Conservation (phyloP, 495 filamentous ascomycete species). For the Chaetomium fimeti region DNA sequence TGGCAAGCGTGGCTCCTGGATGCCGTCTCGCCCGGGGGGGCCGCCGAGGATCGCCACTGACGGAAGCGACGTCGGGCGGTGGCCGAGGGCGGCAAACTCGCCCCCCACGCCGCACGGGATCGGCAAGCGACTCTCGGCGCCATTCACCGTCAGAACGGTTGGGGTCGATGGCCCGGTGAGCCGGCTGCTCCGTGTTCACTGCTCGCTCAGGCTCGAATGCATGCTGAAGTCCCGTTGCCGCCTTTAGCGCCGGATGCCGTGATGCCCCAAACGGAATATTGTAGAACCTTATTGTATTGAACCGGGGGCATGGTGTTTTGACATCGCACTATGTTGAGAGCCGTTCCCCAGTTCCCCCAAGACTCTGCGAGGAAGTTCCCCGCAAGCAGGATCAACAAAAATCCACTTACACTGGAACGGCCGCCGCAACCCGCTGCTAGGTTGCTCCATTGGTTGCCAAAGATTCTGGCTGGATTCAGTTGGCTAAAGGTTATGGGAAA, state of each 20-base stretch:
- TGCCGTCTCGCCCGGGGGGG: no score
- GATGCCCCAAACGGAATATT: no score
- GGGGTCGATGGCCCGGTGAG: background rate
- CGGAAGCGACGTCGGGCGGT: background rate
- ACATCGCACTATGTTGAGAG: background rate
- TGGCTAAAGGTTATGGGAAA: slow-evolving; percentile 5
- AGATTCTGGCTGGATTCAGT: slow-evolving; percentile 1
- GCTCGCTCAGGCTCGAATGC: background rate
- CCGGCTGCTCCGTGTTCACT: slow-evolving; percentile 1
- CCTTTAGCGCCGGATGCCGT: background rate
- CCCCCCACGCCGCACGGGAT: slow-evolving; percentile 16
- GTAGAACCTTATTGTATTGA: background rate
- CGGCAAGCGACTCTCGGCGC: slow-evolving; percentile 13
- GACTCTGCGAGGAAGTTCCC: slow-evolving; percentile 14
- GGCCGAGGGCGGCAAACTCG: background rate
- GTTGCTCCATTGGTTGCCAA: background rate
- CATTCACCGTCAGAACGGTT: background rate
- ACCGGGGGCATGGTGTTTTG: background rate
- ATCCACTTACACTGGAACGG: background rate
- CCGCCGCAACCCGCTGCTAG: slow-evolving; percentile 2
- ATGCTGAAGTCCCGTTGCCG: background rate
- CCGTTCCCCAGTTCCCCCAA: slow-evolving; percentile 1
- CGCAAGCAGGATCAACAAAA: background rate
- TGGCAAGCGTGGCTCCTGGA: no score
- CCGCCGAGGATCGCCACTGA: background rate